These are phyloP conservation scores for Yamadazyma scolyti DNA, from an alignment of 805 yeast species.

Conservation along the genomic window DNA sequence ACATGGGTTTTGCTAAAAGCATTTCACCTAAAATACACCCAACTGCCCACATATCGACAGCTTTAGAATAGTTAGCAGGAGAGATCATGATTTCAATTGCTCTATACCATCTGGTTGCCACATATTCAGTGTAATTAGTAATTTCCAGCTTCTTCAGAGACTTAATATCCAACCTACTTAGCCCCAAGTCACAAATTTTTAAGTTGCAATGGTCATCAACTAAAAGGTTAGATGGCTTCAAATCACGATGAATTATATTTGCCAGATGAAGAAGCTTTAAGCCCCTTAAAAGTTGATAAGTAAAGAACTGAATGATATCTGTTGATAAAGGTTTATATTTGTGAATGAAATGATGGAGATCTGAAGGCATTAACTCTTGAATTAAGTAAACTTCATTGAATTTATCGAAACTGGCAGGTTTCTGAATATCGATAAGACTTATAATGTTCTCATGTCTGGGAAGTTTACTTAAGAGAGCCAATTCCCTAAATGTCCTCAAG, in stretches of 20 bases:
- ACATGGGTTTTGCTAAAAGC: constrained; percentile 56
- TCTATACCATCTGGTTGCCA: constrained; percentile 82
- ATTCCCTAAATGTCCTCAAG: constrained; percentile 66
- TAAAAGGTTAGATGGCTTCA: constrained; percentile 70
- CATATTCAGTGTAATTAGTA: constrained; percentile 69
- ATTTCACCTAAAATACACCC: constrained; percentile 78
- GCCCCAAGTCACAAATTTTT: constrained; percentile 76
- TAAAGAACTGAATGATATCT: constrained; percentile 68
- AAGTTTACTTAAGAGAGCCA: constrained; percentile 61
- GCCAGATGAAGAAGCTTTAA: constrained; percentile 70
- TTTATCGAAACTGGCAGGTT: constrained; percentile 53
- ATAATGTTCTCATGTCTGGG: constrained; percentile 68
- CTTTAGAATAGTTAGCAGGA: constrained; percentile 66
- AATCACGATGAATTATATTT: constrained; percentile 70
- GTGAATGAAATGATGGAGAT: constrained; percentile 59
- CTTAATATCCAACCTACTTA: constrained; percentile 48
- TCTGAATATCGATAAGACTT: constrained; percentile 60
- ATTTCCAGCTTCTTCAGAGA: constrained; percentile 10
- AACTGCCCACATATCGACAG: constrained; percentile 78
- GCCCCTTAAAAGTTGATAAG: constrained; percentile 68
- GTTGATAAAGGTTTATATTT: constrained; percentile 51
- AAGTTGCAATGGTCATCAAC: constrained; percentile 69
- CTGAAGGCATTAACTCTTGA: constrained; percentile 78
- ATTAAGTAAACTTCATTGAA: constrained; percentile 72
- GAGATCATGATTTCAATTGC: constrained; percentile 84